Percentiles rank a stretch among this genome's conserved stretches.
These are phyloP conservation scores for Grigorovia transvaalensis DNA, from an alignment of 805 yeast genomes.

Conservation along the genomic window DNA sequence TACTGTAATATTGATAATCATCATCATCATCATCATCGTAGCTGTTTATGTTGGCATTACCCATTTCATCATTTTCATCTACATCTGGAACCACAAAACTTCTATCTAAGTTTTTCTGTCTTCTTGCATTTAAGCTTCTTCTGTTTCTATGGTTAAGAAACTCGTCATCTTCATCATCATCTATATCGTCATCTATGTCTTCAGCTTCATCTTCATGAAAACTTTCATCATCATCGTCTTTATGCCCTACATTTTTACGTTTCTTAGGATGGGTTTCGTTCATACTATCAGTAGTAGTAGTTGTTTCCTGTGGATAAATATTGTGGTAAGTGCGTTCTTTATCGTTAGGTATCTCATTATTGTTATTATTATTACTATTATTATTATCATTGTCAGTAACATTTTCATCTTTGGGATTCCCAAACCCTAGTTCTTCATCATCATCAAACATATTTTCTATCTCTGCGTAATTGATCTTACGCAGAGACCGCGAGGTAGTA, in stretches of 20 bases:
- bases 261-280: background rate
- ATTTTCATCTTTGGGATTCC: conserved; percentile 1
- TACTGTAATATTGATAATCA: conserved; percentile 5
- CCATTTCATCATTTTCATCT: conserved; percentile 25
- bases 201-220: conserved; percentile 27
- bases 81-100: conserved; percentile 24
- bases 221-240: conserved; percentile 24
- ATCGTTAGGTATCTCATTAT: conserved; percentile 12
- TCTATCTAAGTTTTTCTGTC: conserved; percentile 11
- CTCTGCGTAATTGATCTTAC: conserved; percentile 30
- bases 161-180: conserved; percentile 32
- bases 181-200: conserved; percentile 27
- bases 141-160: conserved; percentile 5
- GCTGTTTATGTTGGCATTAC: conserved; percentile 3
- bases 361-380: conserved; percentile 5
- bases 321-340: conserved; percentile 6
- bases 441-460: conserved; percentile 27
- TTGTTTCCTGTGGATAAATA: conserved; percentile 1
- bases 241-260: conserved; percentile 6
- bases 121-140: conserved; percentile 3
- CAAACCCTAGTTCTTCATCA: conserved; percentile 14
- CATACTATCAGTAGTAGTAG: background rate
- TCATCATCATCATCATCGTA: conserved; percentile 18
- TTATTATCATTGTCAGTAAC: conserved; percentile 2
- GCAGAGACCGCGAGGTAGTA: conserved; percentile 26